phyloP scores from a whole-genome alignment of 495 filamentous ascomycete genomes.

The Neurospora tetraspora region DNA sequence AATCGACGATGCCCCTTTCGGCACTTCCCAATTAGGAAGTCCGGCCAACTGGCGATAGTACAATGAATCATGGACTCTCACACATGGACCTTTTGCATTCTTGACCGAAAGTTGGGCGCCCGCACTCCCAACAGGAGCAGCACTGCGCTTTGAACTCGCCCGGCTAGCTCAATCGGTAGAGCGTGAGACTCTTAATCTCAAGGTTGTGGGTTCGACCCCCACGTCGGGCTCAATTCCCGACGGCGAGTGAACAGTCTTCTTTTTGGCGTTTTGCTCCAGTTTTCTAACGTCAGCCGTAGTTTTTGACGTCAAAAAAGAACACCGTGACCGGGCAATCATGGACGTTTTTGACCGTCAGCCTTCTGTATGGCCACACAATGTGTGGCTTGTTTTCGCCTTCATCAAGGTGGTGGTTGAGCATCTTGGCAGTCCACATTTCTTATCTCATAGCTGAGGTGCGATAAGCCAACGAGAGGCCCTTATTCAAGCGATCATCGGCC shows the following conservation, averaged over 20 bases:
- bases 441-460: neutral
- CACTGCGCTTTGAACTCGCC: neutral
- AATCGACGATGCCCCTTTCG: neutral
- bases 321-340: neutral
- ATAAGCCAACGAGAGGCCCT: neutral
- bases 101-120: neutral
- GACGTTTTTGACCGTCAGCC: neutral
- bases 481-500: neutral
- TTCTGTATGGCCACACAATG: neutral
- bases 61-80: neutral
- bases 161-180: constrained; percentile 65
- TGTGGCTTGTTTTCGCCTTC: neutral
- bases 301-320: neutral
- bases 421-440: neutral
- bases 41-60: neutral
- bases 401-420: neutral
- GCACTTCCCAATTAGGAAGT: neutral
- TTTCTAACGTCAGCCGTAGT: neutral
- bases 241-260: neutral
- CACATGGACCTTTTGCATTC: neutral
- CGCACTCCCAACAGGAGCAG: neutral
- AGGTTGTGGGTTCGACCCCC: neutral
- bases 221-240: neutral
- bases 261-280: neutral
- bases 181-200: constrained; percentile 55